These are phyloP conservation scores for Coemansia javaensis DNA, from an alignment of 192 early-diverging fungal genomes.

Conservation along the genomic window DNA sequence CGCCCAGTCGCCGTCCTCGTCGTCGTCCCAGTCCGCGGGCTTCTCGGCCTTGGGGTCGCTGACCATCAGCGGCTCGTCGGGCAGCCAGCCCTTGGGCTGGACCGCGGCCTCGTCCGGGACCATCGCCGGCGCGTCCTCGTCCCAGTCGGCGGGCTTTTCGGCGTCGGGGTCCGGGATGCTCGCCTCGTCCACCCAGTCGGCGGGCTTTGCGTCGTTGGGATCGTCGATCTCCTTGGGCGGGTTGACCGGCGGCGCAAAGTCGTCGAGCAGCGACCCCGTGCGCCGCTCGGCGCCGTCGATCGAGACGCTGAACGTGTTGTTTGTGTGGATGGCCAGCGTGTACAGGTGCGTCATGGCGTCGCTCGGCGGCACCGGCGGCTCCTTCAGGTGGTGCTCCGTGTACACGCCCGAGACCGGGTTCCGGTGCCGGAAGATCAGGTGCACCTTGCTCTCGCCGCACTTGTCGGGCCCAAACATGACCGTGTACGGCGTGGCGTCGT, in stretches of 20 bases:
- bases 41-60: conserved; percentile 75
- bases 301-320: conserved; percentile 74
- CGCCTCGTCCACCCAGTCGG: conserved; percentile 82
- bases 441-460: conserved; percentile 90
- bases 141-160: conserved; percentile 74
- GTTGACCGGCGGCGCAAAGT: conserved; percentile 82
- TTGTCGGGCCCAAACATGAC: conserved; percentile 94
- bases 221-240: conserved; percentile 79
- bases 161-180: conserved; percentile 78
- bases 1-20: conserved; percentile 91
- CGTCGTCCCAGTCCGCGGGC: conserved; percentile 89
- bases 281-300: conserved; percentile 65
- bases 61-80: conserved; percentile 67
- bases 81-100: conserved; percentile 84
- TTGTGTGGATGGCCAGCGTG: conserved; percentile 76
- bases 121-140: conserved; percentile 79
- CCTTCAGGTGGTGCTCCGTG: conserved; percentile 81
- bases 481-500: conserved; percentile 80
- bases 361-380: conserved; percentile 63
- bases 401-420: conserved; percentile 75
- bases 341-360: conserved; percentile 70
- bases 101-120: conserved; percentile 73
- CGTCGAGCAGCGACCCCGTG: conserved; percentile 67
- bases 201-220: conserved; percentile 74
- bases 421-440: conserved; percentile 90